Evolutionary conservation across 768 basidiomycete genomes (phyloP).

Genomic region (Pleurotus platypus): DNA sequence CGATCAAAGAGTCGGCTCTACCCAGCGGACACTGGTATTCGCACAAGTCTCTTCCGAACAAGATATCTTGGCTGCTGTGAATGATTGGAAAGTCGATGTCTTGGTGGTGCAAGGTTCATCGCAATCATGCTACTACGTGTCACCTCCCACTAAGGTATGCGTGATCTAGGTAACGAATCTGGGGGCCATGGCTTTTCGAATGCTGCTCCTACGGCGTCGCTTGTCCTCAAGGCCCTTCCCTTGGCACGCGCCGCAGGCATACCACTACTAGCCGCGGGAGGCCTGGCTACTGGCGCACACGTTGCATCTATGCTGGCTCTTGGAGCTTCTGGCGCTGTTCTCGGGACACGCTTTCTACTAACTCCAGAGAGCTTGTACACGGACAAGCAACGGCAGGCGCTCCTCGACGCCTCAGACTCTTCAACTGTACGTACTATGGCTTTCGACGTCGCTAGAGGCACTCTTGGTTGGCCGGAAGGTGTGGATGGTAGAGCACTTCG

Average conservation of each 20-base stretch:
- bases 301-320: slow-evolving; percentile 61
- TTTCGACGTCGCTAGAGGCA: slow-evolving; percentile 57
- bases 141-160: background rate
- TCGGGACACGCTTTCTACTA: slow-evolving; percentile 75
- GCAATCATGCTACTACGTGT: background rate
- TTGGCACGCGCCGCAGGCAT: slow-evolving; percentile 38
- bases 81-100: slow-evolving; percentile 70
- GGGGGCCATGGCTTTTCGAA: slow-evolving; percentile 69
- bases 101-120: slow-evolving; percentile 72
- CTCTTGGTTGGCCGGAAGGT: slow-evolving; percentile 55
- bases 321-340: slow-evolving; percentile 64
- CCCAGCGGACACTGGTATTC: slow-evolving; percentile 51
- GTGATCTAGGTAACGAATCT: slow-evolving; percentile 61
- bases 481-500: slow-evolving; percentile 60
- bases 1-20: slow-evolving; percentile 35
- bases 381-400: slow-evolving; percentile 46
- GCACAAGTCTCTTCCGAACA: slow-evolving; percentile 60
- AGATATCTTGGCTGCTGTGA: slow-evolving; percentile 55
- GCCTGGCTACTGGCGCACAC: slow-evolving; percentile 61
- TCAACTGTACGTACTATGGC: slow-evolving; percentile 56
- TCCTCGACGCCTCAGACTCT: slow-evolving; percentile 42
- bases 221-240: slow-evolving; percentile 54
- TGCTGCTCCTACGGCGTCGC: slow-evolving; percentile 56
- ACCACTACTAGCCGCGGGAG: slow-evolving; percentile 72
- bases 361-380: slow-evolving; percentile 63